Evolutionary conservation across 2,329 filamentous ascomycete genomes (phyloP).

Genomic region (Cucurbitaria berberidis): DNA sequence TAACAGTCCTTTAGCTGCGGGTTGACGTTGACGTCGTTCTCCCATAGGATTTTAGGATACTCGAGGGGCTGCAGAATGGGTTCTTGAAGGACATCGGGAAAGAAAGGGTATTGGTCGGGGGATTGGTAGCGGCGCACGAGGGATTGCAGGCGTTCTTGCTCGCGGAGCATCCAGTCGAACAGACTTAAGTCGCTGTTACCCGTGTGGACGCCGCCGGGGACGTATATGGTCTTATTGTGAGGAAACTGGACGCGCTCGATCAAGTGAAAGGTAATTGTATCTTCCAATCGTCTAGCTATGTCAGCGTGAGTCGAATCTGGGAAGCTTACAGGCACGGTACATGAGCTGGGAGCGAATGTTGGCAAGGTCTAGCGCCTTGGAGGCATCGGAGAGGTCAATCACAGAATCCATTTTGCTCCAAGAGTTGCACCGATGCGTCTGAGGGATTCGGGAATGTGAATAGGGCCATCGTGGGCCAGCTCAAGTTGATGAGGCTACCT

Average conservation of each 20-base stretch:
- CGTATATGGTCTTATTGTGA: conserved; percentile 86
- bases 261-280: conserved; percentile 95
- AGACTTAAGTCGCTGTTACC: conserved; percentile 77
- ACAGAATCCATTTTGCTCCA: conserved; percentile 76
- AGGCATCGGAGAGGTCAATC: conserved; percentile 84
- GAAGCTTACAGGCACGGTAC: conserved; percentile 58
- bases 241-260: conserved; percentile 99
- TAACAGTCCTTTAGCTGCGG: conserved; percentile 85
- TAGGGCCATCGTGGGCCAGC: conserved; percentile 9
- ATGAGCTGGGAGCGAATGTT: conserved; percentile 95
- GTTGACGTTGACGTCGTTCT: conserved; percentile 91
- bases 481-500: not conserved
- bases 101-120: conserved; percentile 98
- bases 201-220: conserved; percentile 77
- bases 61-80: conserved; percentile 86
- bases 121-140: conserved; percentile 93
- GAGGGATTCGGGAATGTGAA: conserved; percentile 8
- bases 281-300: conserved; percentile 79
- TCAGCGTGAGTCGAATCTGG: conserved; percentile 17
- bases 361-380: conserved; percentile 83
- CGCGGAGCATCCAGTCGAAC: conserved; percentile 90
- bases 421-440: not conserved
- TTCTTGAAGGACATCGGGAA: conserved; percentile 76
- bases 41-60: conserved; percentile 87
- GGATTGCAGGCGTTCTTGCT: conserved; percentile 91